phyloP scores from a whole-genome alignment of 2,329 filamentous ascomycete species.

The Blastomyces percursus region DNA sequence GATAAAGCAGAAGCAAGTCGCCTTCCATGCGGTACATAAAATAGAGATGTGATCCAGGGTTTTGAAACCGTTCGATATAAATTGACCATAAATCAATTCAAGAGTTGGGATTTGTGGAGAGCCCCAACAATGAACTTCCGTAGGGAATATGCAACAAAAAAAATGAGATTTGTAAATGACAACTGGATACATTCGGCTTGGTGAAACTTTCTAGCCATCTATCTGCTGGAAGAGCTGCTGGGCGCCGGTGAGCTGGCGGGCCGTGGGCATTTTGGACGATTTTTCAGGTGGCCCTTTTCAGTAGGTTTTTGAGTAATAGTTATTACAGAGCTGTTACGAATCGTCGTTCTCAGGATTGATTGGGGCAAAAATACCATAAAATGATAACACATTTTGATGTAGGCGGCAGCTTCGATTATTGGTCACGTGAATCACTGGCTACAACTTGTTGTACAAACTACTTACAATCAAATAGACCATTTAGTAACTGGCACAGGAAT shows the following conservation, averaged over 20 bases:
- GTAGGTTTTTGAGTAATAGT: background rate
- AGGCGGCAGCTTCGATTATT: background rate
- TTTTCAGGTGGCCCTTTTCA: background rate
- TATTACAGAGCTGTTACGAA: background rate
- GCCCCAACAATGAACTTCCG: too few species aligned
- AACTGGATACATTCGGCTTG: background rate
- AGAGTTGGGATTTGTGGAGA: background rate
- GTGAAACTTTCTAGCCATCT: background rate
- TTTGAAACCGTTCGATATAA: background rate
- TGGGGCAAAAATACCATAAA: background rate
- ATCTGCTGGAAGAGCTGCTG: background rate
- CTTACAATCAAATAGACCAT: background rate
- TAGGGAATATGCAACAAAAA: background rate
- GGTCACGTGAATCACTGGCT: background rate
- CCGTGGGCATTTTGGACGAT: background rate
- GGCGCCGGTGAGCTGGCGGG: background rate
- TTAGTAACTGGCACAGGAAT: background rate
- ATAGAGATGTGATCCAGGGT: background rate
- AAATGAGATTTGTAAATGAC: background rate
- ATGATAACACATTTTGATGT: background rate
- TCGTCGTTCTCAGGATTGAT: background rate
- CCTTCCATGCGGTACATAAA: background rate
- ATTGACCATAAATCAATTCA: background rate
- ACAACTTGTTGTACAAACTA: too few species aligned
- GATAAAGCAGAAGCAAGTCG: background rate